phyloP scores from a whole-genome alignment of 1,139 yeast species.

The Protomyces macrosporus region DNA sequence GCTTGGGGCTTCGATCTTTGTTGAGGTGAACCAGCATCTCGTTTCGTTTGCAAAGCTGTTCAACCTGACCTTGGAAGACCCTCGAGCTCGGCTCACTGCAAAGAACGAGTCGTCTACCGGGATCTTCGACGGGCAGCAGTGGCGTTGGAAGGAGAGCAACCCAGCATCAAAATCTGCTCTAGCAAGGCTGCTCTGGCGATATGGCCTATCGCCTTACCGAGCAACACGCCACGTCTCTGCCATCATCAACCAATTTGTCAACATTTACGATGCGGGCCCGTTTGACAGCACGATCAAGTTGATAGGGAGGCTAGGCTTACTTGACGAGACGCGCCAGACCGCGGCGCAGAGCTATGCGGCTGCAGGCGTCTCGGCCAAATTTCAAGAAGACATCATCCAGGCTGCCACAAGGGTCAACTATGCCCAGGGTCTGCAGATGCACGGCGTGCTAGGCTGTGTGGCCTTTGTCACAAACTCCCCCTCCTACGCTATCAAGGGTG shows the following conservation, averaged over 20 bases:
- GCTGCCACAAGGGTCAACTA: constrained; percentile 45
- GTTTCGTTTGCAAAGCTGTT: constrained; percentile 40
- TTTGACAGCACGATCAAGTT: constrained; percentile 34
- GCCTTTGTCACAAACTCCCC: constrained; percentile 42
- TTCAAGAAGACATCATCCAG: constrained; percentile 39
- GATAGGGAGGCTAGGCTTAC: constrained; percentile 34
- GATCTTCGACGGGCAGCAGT: neutral
- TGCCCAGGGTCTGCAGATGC: constrained; percentile 42
- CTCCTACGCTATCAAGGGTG: constrained; percentile 40
- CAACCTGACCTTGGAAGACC: constrained; percentile 33
- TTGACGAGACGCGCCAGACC: constrained; percentile 32
- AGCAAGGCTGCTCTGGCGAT: constrained; percentile 35
- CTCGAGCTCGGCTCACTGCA: neutral
- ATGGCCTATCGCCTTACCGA: constrained; percentile 33
- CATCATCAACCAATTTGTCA: neutral
- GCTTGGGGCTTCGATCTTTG: constrained; percentile 45
- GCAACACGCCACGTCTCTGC: constrained; percentile 3
- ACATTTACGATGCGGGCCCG: constrained; percentile 35
- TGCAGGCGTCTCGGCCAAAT: constrained; percentile 34
- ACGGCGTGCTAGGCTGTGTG: constrained; percentile 43
- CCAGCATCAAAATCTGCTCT: neutral
- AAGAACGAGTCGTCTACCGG: neutral
- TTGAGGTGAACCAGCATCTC: constrained; percentile 42
- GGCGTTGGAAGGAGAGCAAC: neutral
- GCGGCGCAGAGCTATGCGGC: constrained; percentile 32